Percentiles rank a stretch among this genome's conserved stretches.
Conservation (phyloP, 1,139 yeast genomes). For the Keqinozyma sinolaborantium region DNA sequence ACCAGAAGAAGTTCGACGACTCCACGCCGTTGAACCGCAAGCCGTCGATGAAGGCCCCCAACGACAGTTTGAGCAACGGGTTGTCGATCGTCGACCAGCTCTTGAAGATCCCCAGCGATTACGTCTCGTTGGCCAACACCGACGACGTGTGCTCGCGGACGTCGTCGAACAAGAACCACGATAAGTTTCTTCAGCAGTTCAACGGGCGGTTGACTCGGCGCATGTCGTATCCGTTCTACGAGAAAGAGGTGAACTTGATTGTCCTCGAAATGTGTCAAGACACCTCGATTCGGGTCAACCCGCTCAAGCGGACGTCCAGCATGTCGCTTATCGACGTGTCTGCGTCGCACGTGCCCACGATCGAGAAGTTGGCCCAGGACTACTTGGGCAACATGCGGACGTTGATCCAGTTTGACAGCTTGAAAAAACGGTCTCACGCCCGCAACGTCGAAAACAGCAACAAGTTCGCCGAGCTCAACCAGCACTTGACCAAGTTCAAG, state of each 20-base stretch:
- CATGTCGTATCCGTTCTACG: slow-evolving; percentile 42
- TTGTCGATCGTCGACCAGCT: slow-evolving; percentile 17
- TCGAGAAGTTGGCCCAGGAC: slow-evolving; percentile 21
- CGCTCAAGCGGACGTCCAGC: slow-evolving; percentile 31
- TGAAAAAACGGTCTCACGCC: slow-evolving; percentile 12
- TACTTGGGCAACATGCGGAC: slow-evolving; percentile 21
- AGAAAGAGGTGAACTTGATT: slow-evolving; percentile 22
- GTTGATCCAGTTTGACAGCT: slow-evolving; percentile 17
- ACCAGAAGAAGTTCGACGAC: slow-evolving; percentile 5
- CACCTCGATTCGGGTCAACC: slow-evolving; percentile 27
- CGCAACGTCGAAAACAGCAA: slow-evolving; percentile 2
- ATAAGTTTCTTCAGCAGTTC: neutral
- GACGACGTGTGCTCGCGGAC: neutral
- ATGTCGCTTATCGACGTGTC: slow-evolving; percentile 21
- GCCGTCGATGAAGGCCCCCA: slow-evolving; percentile 1
- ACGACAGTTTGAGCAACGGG: slow-evolving; percentile 7
- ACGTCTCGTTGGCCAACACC: neutral
- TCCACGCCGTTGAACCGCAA: slow-evolving; percentile 1
- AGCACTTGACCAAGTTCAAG: slow-evolving; percentile 29
- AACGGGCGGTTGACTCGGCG: slow-evolving; percentile 31
- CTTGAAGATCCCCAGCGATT: slow-evolving; percentile 16
- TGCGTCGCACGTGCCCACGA: slow-evolving; percentile 8
- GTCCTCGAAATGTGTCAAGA: slow-evolving; percentile 20
- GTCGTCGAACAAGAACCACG: neutral
- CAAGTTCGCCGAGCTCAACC: slow-evolving; percentile 27